Evolutionary conservation across 2,329 filamentous ascomycete genomes (phyloP), one percentile per base, ranked within the genome.

Genomic region (Fusarium irregulare): DNA sequence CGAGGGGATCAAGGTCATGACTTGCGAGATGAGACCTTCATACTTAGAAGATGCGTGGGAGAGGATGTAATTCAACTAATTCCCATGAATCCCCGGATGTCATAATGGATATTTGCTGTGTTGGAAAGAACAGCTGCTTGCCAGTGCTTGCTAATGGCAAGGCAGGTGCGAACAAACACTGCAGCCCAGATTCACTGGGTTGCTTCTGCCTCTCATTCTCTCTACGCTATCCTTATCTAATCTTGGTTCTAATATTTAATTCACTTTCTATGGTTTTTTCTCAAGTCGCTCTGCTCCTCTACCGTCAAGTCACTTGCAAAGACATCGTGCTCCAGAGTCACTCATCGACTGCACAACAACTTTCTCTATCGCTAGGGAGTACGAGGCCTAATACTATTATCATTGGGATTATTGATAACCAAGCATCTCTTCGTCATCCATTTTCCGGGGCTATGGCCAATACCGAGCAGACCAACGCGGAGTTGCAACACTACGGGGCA

Each of bases 161-260:
- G 20, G 30, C 49, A 53, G n/a, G n/a, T 42, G 10, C 32, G 6
- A 27, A n/a, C 49, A 53, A 42, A 42, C 32, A 41, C 32, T 28
- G 6, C 25, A 20, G 18, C 12, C 7, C 7, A 28, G 11, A n/a
- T 28, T 20, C 13, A 44, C 2, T 4, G 18, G 6, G 3, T 3
- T 23, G 13, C 21, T 44, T 11, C 13, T 7, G 6, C 41, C 10
- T 44, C 21, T 12, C 18, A 12, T 10, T 7, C 23, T 4, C 6
- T 14, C 21, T 25, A 9, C 10, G 0, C 23, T 44, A 14, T 44
- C 0, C 20, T 25, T 25, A 44, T 4, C 21, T 44, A 16, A 21
- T 25, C 13, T 44, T 3, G 0, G 5, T 4, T 37, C 18, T 7
- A 12, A 37, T 7, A 4, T 7, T n/a, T 12, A 4, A 12, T 4